Evolutionary conservation across 495 filamentous ascomycete genomes (phyloP).

Genomic region (Endocarpon pusillum): DNA sequence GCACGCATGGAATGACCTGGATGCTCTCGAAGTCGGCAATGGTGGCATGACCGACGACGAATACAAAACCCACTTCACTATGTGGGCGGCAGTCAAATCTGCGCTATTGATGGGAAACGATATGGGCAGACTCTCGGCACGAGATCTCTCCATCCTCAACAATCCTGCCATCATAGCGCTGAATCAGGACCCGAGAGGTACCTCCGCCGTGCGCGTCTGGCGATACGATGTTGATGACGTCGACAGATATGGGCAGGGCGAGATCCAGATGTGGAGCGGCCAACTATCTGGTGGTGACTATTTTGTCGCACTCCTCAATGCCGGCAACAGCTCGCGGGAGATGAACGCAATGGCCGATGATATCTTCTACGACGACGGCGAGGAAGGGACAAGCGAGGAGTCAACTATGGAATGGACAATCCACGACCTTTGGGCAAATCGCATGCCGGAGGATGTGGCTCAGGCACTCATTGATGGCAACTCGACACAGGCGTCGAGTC

Average conservation of each 20-base stretch:
- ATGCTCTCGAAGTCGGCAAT: conserved; percentile 52
- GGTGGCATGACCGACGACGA: conserved; percentile 30
- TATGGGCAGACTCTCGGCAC: conserved; percentile 13
- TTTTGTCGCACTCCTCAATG: conserved; percentile 31
- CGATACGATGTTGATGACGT: conserved; percentile 16
- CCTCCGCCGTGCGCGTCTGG: conserved; percentile 23
- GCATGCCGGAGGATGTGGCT: conserved; percentile 30
- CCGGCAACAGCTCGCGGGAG: conserved; percentile 16
- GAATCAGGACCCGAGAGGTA: conserved; percentile 25
- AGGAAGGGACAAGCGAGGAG: conserved; percentile 21
- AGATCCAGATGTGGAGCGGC: conserved; percentile 33
- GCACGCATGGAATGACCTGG: conserved; percentile 26
- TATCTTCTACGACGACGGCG: conserved; percentile 32
- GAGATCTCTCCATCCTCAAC: conserved; percentile 19
- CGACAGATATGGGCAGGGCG: conserved; percentile 17
- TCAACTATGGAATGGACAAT: conserved; percentile 30
- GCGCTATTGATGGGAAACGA: conserved; percentile 20
- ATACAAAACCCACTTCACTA: conserved; percentile 18
- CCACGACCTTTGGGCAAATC: conserved; percentile 38
- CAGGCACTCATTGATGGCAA: conserved; percentile 22
- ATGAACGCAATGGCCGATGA: conserved; percentile 36
- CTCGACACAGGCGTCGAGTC: conserved; percentile 11
- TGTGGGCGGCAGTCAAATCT: conserved; percentile 22
- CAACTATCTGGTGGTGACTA: conserved; percentile 26
- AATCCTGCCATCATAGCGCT: conserved; percentile 30